phyloP scores from a whole-genome alignment of 306 rosid genomes.

The Potentilla sterilis region DNA sequence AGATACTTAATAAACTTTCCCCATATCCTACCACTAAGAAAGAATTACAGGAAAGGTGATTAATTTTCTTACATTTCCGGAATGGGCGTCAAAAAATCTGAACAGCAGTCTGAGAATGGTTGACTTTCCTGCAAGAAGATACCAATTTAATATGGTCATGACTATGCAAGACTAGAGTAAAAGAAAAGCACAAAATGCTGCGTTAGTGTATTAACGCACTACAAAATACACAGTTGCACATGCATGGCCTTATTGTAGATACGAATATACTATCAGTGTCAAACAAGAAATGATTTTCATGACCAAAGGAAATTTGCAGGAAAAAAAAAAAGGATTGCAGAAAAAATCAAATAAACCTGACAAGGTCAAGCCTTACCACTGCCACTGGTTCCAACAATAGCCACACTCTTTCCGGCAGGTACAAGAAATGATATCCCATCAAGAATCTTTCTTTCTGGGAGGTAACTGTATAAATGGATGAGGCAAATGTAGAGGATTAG shows the following conservation, averaged over 20 bases:
- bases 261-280: background rate
- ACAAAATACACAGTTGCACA: background rate
- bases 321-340: background rate
- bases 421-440: slow-evolving; percentile 82
- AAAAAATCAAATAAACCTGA: background rate
- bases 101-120: slow-evolving; percentile 92
- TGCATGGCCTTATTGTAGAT: background rate
- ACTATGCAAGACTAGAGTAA: slow-evolving; percentile 13
- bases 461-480: slow-evolving; percentile 53
- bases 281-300: background rate
- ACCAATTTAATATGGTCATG: slow-evolving; percentile 35
- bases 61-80: slow-evolving; percentile 81
- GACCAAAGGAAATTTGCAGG: background rate
- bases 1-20: background rate
- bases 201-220: background rate
- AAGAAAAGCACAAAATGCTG: background rate
- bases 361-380: slow-evolving; percentile 72
- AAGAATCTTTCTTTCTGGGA: slow-evolving; percentile 86
- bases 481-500: slow-evolving; percentile 15
- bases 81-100: slow-evolving; percentile 84
- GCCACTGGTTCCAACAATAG: slow-evolving; percentile 98
- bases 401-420: slow-evolving; percentile 97
- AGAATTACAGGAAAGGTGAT: slow-evolving; percentile 26
- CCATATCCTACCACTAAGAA: slow-evolving; percentile 26
- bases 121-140: slow-evolving; percentile 79